Conservation (phyloP, 108 stramenopile species). For the Cyclotella kingstonii region DNA sequence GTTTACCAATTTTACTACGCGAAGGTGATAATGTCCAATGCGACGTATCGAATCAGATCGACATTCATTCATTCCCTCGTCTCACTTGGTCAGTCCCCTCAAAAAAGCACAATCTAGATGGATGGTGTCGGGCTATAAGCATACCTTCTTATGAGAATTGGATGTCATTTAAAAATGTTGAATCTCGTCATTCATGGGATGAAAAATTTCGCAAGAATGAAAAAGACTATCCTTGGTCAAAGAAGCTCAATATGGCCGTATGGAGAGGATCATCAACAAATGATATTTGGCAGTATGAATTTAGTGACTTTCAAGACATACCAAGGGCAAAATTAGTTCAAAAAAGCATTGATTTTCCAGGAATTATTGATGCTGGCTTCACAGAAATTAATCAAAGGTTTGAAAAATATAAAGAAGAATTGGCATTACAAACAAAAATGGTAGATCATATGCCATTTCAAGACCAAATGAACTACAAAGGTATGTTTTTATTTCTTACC, state of each 20-base stretch:
- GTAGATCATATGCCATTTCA: conserved; percentile 7
- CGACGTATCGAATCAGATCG: not conserved
- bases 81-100: conserved; percentile 1
- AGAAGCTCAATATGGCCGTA: conserved; percentile 21
- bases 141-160: conserved; percentile 2
- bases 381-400: conserved; percentile 14
- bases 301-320: conserved; percentile 8
- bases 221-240: conserved; percentile 18
- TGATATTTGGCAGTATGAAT: conserved; percentile 14
- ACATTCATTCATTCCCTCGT: not conserved
- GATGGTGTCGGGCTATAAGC: not conserved
- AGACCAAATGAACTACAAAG: conserved; percentile 40
- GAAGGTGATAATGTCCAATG: conserved; percentile 1
- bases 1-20: not conserved
- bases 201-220: conserved; percentile 2
- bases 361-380: conserved; percentile 29
- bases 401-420: conserved; percentile 12
- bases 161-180: not conserved
- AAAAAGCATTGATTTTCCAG: conserved; percentile 14
- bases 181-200: conserved; percentile 5
- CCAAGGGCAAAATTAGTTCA: conserved; percentile 24
- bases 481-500: not conserved
- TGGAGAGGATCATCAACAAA: conserved; percentile 36
- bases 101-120: not conserved
- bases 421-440: conserved; percentile 8